Evolutionary conservation across 257 asterid genomes (phyloP), one percentile per base, ranked within the genome.

Genomic region (Solanum sejunctum): DNA sequence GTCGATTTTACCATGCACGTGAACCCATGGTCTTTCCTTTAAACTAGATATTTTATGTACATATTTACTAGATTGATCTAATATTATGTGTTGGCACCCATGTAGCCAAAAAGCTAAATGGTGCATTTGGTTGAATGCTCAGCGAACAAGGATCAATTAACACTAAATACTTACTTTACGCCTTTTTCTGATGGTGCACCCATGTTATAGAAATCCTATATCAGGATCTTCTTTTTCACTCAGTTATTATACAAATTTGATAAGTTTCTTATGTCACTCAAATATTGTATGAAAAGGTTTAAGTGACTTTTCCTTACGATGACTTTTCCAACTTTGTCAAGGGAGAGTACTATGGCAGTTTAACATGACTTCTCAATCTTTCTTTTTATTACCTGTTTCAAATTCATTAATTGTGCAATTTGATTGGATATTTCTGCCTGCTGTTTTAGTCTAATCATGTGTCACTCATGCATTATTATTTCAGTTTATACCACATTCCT

Each of bases 401-500:
- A 52, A 16, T 5, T 55, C 23, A 28, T 28, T 77, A 15, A 51
- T 26, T 26, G 26, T 77, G 58, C 39, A 21, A 5, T 77, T 77
- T 54, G 26, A 78, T 52, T 28, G 64, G 45, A 52, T 52, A 51
- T 6, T 10, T 51, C 21, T 15, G 64, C 4, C 12, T 78, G 17
- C 61, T 51, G 61, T 51, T 77, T 52, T 78, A 51, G 12, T 26
- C 45, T 78, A 54, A 78, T 26, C 63, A 52, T 16, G 64, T 26
- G 6, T 10, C 17, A 15, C 32, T 52, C 17, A 16, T 26, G 5
- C 7, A 51, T 81, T 58, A 51, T 60, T 26, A 51, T 57, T 88
- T 91, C 93, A 94, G 99, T 91, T 97, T 79, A 97, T 97, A 88
- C 99, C 99, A 3, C 94, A 95, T 87, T 95, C 99, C 57, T 95